A percentile compares a stretch with the other conserved stretches of the same genome.
Evolutionary conservation across 2,329 filamentous ascomycete genomes (phyloP).

Genomic region (Aspergillus aculeatus): DNA sequence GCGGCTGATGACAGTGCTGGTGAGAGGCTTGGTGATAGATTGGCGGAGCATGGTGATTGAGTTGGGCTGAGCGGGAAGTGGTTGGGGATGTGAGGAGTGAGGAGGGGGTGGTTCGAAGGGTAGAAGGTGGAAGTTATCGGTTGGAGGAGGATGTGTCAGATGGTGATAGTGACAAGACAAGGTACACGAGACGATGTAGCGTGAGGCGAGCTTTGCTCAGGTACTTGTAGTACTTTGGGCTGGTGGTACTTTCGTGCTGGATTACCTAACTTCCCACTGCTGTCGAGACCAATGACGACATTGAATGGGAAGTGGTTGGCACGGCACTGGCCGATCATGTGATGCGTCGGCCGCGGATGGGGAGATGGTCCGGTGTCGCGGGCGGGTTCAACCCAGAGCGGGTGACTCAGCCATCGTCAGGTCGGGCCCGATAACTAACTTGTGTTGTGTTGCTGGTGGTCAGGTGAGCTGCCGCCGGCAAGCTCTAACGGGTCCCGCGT

Average conservation of each 20-base stretch:
- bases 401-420: not conserved
- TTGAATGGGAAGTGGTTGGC: not conserved
- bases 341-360: not conserved
- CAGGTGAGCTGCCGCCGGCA: conserved; percentile 1
- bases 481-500: not conserved
- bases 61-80: conserved; percentile 24
- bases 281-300: conserved; percentile 6
- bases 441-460: not conserved
- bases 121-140: not conserved
- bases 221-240: conserved; percentile 2
- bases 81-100: not conserved
- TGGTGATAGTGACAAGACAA: not conserved
- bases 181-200: conserved; percentile 1
- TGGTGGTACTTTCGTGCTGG: not conserved
- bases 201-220: not conserved
- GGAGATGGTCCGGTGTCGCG: not conserved
- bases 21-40: conserved; percentile 56
- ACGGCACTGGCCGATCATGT: conserved; percentile 1
- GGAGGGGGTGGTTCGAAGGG: not conserved
- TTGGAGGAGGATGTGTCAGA: not conserved
- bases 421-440: not conserved
- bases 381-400: not conserved
- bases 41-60: conserved; percentile 63
- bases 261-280: conserved; percentile 1
- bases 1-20: conserved; percentile 53